Evolutionary conservation across 73 alveolate species (phyloP).

Genomic region (Tetrahymena thermophila): DNA sequence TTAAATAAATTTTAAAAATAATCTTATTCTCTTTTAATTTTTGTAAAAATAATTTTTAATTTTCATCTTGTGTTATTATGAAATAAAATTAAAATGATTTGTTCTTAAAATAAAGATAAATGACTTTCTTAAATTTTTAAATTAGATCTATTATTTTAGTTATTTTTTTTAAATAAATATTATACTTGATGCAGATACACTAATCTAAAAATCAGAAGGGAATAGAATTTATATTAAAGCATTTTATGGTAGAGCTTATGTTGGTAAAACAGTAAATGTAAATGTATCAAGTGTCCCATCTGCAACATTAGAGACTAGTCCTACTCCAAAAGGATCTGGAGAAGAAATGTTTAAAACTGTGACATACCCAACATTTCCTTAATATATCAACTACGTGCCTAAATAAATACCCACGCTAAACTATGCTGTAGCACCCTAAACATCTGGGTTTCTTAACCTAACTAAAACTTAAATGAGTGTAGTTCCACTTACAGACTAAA

Average conservation of each 20-base stretch:
- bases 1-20: too few species aligned
- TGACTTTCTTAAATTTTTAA: too few species aligned
- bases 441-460: neutral
- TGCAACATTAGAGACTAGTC: neutral
- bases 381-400: neutral
- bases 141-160: too few species aligned
- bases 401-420: neutral
- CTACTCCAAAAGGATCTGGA: neutral
- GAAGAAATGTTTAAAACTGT: neutral
- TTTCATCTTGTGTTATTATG: too few species aligned
- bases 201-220: neutral
- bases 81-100: too few species aligned
- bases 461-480: neutral
- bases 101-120: too few species aligned
- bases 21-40: too few species aligned
- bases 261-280: neutral
- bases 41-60: too few species aligned
- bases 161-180: neutral
- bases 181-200: neutral
- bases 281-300: neutral
- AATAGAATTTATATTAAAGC: neutral
- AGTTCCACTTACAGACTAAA: neutral
- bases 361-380: neutral
- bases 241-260: neutral
- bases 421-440: neutral